Evolutionary conservation across 1,284 basidiomycete genomes (phyloP), one percentile per base, ranked within the genome.

Genomic region (Boletus sp.): DNA sequence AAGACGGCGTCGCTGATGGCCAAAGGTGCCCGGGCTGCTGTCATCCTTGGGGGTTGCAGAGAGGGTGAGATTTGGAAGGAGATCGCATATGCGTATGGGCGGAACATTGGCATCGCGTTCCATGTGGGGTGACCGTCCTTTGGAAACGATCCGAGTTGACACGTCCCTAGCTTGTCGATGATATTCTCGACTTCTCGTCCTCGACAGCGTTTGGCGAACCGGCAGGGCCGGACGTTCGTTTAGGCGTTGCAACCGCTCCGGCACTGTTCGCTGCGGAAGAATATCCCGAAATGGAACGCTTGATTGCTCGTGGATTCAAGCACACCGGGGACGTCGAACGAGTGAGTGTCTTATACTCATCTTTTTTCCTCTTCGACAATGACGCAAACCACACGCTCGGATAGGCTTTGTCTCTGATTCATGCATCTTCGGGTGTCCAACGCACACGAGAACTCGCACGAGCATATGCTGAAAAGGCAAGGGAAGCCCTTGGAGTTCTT

Each of bases 1-100:
- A 98, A 99, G 79, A 97, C 95, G 7, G 97, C 97, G 21, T 94
- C 91, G 70, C 78, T 99, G 61, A 97, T 99, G 85, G 96, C 95
- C 2, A 99, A 98, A 77, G 91, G 91, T 6, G 90, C 93, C 2
- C 84, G 96, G 11, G 93, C 94, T 9, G 87, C 94, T 0, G 93
- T 95, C 9, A 89, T 97, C 6, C 82, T 99, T 1, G 97, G 95
- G 8, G 97, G 97, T 0, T 92, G 90, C 67, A 83, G 80, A 54
- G 86, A 91, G 71, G 87, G 87, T 5, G 93, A 95, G 68, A 76
- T 90, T 23, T 90, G 95, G 81, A 95, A 96, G 74, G 96, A 98
- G 73, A 86, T 93, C 25, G 97, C 97, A 21, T 99, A 98, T 77
- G 91, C 89, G 25, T 96, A 93, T 72, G 94, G 94, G 1, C 81